phyloP scores from a whole-genome alignment of 208 protist genomes.

The Leishmania turanica region DNA sequence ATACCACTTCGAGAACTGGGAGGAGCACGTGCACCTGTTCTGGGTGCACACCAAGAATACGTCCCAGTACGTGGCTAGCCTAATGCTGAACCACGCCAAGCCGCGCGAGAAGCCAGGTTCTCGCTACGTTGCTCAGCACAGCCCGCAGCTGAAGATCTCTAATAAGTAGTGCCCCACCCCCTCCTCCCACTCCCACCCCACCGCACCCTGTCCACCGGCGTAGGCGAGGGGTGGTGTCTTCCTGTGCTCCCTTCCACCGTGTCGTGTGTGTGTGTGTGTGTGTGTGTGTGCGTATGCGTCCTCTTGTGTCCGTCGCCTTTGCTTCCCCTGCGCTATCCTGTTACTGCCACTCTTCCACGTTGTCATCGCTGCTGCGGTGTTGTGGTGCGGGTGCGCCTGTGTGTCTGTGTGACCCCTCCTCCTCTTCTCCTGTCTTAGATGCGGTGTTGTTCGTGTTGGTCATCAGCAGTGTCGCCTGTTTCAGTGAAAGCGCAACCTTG shows the following conservation, averaged over 20 bases:
- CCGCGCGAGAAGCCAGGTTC: conserved; percentile 70
- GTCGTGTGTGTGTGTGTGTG: neutral
- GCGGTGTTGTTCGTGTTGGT: neutral
- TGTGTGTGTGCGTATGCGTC: neutral
- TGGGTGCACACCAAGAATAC: conserved; percentile 57
- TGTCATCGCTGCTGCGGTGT: neutral
- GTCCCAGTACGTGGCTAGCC: conserved; percentile 38
- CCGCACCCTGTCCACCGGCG: neutral
- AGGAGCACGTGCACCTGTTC: conserved; percentile 46
- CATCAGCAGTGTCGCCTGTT: neutral
- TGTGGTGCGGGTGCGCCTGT: neutral
- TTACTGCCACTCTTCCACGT: neutral
- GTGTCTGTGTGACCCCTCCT: neutral
- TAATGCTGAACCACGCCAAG: conserved; percentile 69
- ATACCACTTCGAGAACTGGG: conserved; percentile 51
- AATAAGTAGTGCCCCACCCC: conserved; percentile 24
- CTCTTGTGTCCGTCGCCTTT: neutral
- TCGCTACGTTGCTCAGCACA: conserved; percentile 65
- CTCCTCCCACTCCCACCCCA: neutral
- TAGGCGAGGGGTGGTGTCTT: neutral
- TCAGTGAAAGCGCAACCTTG: neutral
- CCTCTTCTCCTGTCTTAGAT: neutral
- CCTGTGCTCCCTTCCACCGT: neutral
- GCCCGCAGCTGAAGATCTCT: conserved; percentile 59
- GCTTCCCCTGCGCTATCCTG: neutral